Conservation (phyloP, 1,284 basidiomycete species). For the Cystobasidiaceae sp. region DNA sequence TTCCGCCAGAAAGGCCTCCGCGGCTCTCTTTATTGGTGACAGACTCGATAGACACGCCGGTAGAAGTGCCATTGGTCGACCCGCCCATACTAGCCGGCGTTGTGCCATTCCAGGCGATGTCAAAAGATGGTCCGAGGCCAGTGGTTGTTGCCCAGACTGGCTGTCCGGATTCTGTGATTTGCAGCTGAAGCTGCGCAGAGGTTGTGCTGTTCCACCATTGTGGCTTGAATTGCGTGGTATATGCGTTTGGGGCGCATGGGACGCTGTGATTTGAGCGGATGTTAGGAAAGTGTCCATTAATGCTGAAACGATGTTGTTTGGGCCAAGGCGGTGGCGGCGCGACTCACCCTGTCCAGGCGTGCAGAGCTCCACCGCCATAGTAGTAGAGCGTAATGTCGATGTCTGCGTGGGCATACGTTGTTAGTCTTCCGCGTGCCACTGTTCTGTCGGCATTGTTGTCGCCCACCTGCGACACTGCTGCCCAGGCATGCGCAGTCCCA, state of each 20-base stretch:
- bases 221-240: slow-evolving; percentile 55
- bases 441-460: not conserved
- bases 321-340: slow-evolving; percentile 46
- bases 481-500: slow-evolving; percentile 61
- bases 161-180: slow-evolving; percentile 58
- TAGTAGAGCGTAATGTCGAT: slow-evolving; percentile 29
- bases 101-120: slow-evolving; percentile 52
- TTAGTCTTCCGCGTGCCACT: not conserved
- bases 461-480: slow-evolving; percentile 44
- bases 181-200: slow-evolving; percentile 58
- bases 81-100: slow-evolving; percentile 46
- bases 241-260: slow-evolving; percentile 54
- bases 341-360: slow-evolving; percentile 21
- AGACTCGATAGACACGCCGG: slow-evolving; percentile 37
- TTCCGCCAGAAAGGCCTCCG: slow-evolving; percentile 55
- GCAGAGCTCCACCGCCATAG: slow-evolving; percentile 24
- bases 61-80: slow-evolving; percentile 29
- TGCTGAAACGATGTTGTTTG: slow-evolving; percentile 39
- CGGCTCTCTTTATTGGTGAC: slow-evolving; percentile 34
- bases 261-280: slow-evolving; percentile 49
- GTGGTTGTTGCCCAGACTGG: slow-evolving; percentile 57
- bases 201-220: slow-evolving; percentile 70
- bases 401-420: not conserved
- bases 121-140: slow-evolving; percentile 68
- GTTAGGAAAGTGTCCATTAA: not conserved